Evolutionary conservation across 129 eudicot genomes (phyloP).

Genomic region (Arctium minus): DNA sequence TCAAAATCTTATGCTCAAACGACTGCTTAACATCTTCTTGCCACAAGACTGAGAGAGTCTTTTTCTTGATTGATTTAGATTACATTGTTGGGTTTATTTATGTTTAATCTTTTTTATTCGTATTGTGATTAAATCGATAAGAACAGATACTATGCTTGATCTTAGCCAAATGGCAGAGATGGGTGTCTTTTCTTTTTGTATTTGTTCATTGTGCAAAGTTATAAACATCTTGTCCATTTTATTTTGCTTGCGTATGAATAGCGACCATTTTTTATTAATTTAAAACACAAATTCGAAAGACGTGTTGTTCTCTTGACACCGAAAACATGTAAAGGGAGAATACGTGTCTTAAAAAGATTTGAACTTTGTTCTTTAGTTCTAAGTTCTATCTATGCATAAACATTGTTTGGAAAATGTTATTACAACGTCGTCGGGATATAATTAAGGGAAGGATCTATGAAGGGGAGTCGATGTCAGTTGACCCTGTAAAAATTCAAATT

Average conservation of each 20-base stretch:
- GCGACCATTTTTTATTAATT: too few species aligned
- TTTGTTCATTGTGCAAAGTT: constrained; percentile 13
- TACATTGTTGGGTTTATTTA: constrained; percentile 5
- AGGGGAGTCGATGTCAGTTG: too few species aligned
- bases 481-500: too few species aligned
- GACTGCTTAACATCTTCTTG: constrained; percentile 12
- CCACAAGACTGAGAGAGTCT: neutral
- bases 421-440: too few species aligned
- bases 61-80: constrained; percentile 9
- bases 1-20: constrained; percentile 27
- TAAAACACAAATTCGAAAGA: too few species aligned
- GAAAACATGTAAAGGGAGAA: too few species aligned
- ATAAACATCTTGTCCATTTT: constrained; percentile 2
- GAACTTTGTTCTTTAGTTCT: neutral
- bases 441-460: too few species aligned
- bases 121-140: neutral
- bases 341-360: neutral
- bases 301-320: too few species aligned
- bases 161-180: neutral
- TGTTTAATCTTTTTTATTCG: neutral
- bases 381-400: too few species aligned
- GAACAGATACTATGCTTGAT: constrained; percentile 6
- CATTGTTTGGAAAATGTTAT: too few species aligned
- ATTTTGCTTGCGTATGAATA: neutral
- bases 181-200: constrained; percentile 14